These are phyloP conservation scores for Aspergillus fumigatus DNA, from an alignment of 2,329 filamentous ascomycete genomes.

Conservation along the genomic window DNA sequence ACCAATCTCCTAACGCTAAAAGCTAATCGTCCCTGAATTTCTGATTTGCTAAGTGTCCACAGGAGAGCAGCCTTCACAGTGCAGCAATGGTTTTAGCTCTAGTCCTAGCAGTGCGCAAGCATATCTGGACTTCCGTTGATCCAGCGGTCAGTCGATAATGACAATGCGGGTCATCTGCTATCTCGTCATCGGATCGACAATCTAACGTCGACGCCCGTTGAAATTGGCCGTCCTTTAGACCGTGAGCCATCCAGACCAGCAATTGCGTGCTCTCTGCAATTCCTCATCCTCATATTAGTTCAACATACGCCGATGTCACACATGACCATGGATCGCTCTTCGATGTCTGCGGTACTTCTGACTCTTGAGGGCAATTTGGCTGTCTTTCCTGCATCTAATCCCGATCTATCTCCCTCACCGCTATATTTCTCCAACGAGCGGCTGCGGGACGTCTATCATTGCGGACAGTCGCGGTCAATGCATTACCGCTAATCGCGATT, in stretches of 20 bases:
- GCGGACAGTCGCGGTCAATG: not conserved
- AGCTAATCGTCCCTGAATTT: no score
- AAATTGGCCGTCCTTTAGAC: not conserved
- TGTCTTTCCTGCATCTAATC: not conserved
- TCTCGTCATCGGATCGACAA: conserved; percentile 1
- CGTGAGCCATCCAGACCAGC: conserved; percentile 15
- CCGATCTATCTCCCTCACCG: not conserved
- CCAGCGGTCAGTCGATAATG: not conserved
- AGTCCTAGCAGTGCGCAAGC: no score
- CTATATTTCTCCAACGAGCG: not conserved
- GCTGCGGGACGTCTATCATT: not conserved
- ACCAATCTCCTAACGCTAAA: no score
- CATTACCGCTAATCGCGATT: no score
- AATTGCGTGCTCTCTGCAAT: conserved; percentile 17
- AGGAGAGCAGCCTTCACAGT: no score
- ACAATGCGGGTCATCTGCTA: not conserved
- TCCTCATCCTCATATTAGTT: conserved; percentile 1
- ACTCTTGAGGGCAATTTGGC: not conserved
- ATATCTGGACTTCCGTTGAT: not conserved
- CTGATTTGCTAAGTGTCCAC: no score
- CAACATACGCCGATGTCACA: conserved; percentile 1
- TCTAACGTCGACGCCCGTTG: not conserved
- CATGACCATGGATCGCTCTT: not conserved
- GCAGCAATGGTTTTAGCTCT: no score
- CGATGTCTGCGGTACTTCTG: not conserved